Evolutionary conservation across 2,329 filamentous ascomycete genomes (phyloP), one percentile per base, ranked within the genome.

Genomic region (Stemphylium lycopersici): DNA sequence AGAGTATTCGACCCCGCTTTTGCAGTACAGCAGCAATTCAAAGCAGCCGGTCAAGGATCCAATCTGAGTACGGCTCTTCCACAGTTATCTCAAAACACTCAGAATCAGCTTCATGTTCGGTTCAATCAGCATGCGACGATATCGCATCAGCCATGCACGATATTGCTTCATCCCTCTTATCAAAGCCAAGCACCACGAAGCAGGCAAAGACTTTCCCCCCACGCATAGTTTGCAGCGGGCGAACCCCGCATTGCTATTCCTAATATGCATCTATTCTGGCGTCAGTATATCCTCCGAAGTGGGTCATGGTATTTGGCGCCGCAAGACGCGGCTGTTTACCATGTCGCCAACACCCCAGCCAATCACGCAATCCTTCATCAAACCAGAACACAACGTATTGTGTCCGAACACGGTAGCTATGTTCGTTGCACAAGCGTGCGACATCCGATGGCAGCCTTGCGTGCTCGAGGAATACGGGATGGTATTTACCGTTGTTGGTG

Each of bases 101-200:
- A 6, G 2, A 32, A 16, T 36, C 7, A 6, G 31, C 7, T 15
- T 29, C 50, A 56, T 51, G 44, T 45, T 57, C 49, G 57, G 39
- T n/a, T 55, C 61, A 69, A 70, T 70, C 48, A 62, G 48, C 46
- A 37, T 39, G 26, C 16, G n/a, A 20, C 15, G 41, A 49, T 52
- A 68, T 72, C 56, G 68, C 69, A 66, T 67, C 63, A 72, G 58
- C n/a, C 46, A 56, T 67, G 67, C 63, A 65, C 43, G 44, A 20
- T 38, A 71, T 72, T 58, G 64, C 65, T 66, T 53, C 58, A 72
- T 69, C 31, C 13, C 44, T 50, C 48, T 51, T 48, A 46, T 57
- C 45, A 26, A 55, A 65, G 58, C 56, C 55, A 41, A 15, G 39
- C 37, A 36, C 12, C 11, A 31, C 44, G 7, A 16, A n/a, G 13